These are phyloP conservation scores for Chaetomium tenue DNA, from an alignment of 495 filamentous ascomycete genomes.

Conservation along the genomic window DNA sequence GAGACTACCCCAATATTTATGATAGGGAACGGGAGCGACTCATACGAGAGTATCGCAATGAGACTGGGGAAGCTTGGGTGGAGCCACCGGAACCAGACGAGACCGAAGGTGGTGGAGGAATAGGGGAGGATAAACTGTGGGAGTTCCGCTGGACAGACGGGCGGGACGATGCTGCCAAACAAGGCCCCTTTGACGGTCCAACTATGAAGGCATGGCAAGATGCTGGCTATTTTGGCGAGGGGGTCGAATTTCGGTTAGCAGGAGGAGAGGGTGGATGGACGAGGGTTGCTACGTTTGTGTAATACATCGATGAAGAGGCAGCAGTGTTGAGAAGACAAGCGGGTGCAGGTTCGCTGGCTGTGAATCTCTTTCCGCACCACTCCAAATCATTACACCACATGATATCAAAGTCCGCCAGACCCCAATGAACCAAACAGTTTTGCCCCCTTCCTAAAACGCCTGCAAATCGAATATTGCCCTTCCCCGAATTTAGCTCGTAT, in stretches of 20 bases:
- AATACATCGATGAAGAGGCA: slow-evolving; percentile 19
- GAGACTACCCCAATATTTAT: slow-evolving; percentile 84
- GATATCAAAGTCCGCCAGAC: slow-evolving; percentile 15
- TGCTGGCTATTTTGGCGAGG: slow-evolving; percentile 92
- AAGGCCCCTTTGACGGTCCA: slow-evolving; percentile 80
- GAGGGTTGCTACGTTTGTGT: slow-evolving; percentile 60
- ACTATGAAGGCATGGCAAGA: slow-evolving; percentile 87
- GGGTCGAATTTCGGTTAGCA: slow-evolving; percentile 76
- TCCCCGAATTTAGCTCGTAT: slow-evolving; percentile 50
- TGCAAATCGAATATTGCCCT: slow-evolving; percentile 10
- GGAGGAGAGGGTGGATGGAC: slow-evolving; percentile 63
- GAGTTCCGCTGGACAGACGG: slow-evolving; percentile 90
- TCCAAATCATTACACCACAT: slow-evolving; percentile 18
- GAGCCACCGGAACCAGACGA: slow-evolving; percentile 44
- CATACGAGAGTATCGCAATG: slow-evolving; percentile 76
- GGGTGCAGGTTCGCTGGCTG: slow-evolving; percentile 1
- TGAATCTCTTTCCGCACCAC: slow-evolving; percentile 11
- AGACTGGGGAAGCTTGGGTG: slow-evolving; percentile 90
- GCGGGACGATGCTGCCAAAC: slow-evolving; percentile 71
- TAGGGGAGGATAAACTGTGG: slow-evolving; percentile 59
- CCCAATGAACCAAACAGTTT: slow-evolving; percentile 22
- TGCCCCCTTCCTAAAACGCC: slow-evolving; percentile 28
- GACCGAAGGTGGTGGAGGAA: slow-evolving; percentile 23
- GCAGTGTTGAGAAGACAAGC: neutral
- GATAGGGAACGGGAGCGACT: slow-evolving; percentile 83